phyloP scores from a whole-genome alignment of 2,329 filamentous ascomycete species.

The Hirsutella rhossiliensis region DNA sequence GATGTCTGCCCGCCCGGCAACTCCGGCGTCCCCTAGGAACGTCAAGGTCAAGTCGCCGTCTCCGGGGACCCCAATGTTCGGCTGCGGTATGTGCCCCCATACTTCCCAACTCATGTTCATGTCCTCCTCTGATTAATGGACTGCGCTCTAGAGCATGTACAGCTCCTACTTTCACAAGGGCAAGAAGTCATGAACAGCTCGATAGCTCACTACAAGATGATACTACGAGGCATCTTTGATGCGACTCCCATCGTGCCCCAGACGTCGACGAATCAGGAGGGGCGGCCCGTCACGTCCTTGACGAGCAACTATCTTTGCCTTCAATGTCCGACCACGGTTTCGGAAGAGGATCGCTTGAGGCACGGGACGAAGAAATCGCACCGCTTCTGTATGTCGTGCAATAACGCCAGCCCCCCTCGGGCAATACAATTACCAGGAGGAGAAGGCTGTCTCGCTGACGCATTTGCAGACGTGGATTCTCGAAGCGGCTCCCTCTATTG shows the following conservation, averaged over 20 bases:
- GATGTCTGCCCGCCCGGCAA: slow-evolving; percentile 36
- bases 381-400: slow-evolving; percentile 52
- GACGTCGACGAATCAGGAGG: slow-evolving; percentile 47
- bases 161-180: slow-evolving; percentile 49
- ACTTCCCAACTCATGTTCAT: background rate
- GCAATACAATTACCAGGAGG: background rate
- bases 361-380: slow-evolving; percentile 61
- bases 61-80: slow-evolving; percentile 48
- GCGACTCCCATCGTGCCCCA: slow-evolving; percentile 51
- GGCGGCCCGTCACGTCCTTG: slow-evolving; percentile 45
- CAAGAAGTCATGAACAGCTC: slow-evolving; percentile 56
- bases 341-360: slow-evolving; percentile 50
- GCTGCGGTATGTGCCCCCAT: slow-evolving; percentile 41
- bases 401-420: background rate
- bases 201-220: slow-evolving; percentile 59
- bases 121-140: slow-evolving; percentile 7
- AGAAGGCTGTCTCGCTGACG: slow-evolving; percentile 11
- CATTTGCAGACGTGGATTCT: slow-evolving; percentile 58
- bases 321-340: slow-evolving; percentile 59
- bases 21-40: slow-evolving; percentile 42
- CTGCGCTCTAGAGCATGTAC: slow-evolving; percentile 52
- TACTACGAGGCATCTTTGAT: slow-evolving; percentile 60
- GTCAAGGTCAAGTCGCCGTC: slow-evolving; percentile 47
- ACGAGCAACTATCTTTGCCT: slow-evolving; percentile 61
- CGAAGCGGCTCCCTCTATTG: slow-evolving; percentile 65